These are phyloP conservation scores for Aspergillus nidulans DNA, from an alignment of 495 filamentous ascomycete genomes.

Conservation along the genomic window DNA sequence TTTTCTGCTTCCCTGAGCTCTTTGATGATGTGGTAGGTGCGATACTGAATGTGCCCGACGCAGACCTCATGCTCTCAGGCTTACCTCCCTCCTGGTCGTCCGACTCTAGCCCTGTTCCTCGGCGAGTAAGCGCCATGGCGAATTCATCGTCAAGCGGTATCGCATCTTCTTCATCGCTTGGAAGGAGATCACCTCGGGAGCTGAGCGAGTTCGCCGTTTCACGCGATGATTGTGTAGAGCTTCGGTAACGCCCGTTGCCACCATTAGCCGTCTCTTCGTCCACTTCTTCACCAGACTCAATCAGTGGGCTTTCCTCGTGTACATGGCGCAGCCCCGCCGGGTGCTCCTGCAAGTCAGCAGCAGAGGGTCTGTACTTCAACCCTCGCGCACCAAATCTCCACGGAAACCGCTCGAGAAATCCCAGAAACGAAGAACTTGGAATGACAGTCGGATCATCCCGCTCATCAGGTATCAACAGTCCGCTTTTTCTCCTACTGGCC, in stretches of 20 bases:
- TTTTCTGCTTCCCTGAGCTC: slow-evolving; percentile 32
- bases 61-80: slow-evolving; percentile 58
- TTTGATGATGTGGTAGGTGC: slow-evolving; percentile 51
- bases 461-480: slow-evolving; percentile 53
- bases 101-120: slow-evolving; percentile 53
- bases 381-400: slow-evolving; percentile 78
- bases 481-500: slow-evolving; percentile 60
- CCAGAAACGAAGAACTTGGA: slow-evolving; percentile 77
- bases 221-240: slow-evolving; percentile 74
- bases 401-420: slow-evolving; percentile 78
- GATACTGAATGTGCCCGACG: slow-evolving; percentile 51
- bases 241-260: slow-evolving; percentile 60
- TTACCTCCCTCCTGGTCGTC: slow-evolving; percentile 72
- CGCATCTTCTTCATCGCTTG: slow-evolving; percentile 89
- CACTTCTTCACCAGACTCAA: slow-evolving; percentile 57
- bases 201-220: slow-evolving; percentile 84
- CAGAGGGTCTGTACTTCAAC: slow-evolving; percentile 82
- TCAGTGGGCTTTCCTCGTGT: slow-evolving; percentile 66
- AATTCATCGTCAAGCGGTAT: slow-evolving; percentile 93
- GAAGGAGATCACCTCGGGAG: slow-evolving; percentile 90
- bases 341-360: slow-evolving; percentile 87
- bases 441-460: slow-evolving; percentile 83
- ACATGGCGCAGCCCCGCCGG: slow-evolving; percentile 52
- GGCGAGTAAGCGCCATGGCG: slow-evolving; percentile 67
- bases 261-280: slow-evolving; percentile 20